Conservation (phyloP, 768 basidiomycete species). For the Cubamyces lactineus region DNA sequence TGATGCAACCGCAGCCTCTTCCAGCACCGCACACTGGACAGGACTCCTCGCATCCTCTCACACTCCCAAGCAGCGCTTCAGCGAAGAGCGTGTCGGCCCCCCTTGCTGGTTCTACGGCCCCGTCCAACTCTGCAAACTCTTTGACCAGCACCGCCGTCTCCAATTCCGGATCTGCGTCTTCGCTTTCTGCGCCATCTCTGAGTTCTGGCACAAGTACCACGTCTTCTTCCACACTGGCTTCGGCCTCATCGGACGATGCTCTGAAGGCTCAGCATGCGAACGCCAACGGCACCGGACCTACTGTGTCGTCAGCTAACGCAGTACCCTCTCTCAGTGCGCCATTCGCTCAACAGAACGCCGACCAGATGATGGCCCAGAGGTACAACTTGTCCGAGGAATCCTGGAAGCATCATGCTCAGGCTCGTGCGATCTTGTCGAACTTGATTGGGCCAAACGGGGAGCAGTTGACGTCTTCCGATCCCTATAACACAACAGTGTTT, state of each 20-base stretch:
- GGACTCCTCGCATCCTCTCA: constrained; percentile 51
- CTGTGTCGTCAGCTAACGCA: not conserved
- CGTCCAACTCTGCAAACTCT: constrained; percentile 28
- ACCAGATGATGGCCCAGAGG: constrained; percentile 46
- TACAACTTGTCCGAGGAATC: constrained; percentile 74
- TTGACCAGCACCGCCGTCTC: constrained; percentile 30
- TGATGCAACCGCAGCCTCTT: constrained; percentile 15
- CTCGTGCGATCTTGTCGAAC: constrained; percentile 79
- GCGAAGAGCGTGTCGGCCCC: constrained; percentile 73
- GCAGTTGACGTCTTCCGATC: constrained; percentile 85
- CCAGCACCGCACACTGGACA: constrained; percentile 30
- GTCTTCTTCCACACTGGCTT: constrained; percentile 54
- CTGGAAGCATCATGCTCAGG: constrained; percentile 85
- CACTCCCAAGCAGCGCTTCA: constrained; percentile 48
- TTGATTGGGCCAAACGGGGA: constrained; percentile 87
- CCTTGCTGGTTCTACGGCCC: constrained; percentile 49
- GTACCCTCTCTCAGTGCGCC: constrained; percentile 41
- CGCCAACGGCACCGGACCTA: constrained; percentile 32
- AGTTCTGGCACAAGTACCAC: constrained; percentile 46
- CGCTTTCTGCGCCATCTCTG: constrained; percentile 36
- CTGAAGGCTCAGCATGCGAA: constrained; percentile 45
- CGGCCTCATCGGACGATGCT: constrained; percentile 57
- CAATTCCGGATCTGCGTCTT: constrained; percentile 50
- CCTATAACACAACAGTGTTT: constrained; percentile 96
- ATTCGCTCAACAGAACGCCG: constrained; percentile 49